phyloP scores from a whole-genome alignment of 352 stramenopile genomes.

The Phytopythium aichiense region DNA sequence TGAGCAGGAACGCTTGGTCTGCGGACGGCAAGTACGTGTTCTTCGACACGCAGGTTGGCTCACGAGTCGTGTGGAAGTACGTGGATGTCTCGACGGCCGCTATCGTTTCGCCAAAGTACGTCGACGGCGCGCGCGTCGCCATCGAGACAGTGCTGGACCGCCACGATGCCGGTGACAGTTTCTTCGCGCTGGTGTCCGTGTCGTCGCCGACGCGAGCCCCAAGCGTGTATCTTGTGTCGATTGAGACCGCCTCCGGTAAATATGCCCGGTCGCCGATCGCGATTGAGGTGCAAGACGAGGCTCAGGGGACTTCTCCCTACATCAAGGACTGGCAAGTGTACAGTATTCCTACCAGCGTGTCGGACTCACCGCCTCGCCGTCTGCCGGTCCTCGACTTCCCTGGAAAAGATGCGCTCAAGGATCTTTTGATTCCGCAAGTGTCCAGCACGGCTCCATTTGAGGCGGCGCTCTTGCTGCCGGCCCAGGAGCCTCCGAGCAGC shows the following conservation, averaged over 20 bases:
- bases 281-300: constrained; percentile 37
- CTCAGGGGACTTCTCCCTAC: constrained; percentile 28
- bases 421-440: constrained; percentile 45
- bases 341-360: constrained; percentile 46
- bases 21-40: constrained; percentile 52
- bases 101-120: constrained; percentile 47
- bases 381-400: constrained; percentile 7
- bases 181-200: constrained; percentile 42
- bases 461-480: constrained; percentile 71
- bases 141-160: constrained; percentile 55
- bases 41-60: constrained; percentile 65
- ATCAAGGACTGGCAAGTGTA: constrained; percentile 61
- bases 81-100: constrained; percentile 47
- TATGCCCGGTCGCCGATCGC: constrained; percentile 28
- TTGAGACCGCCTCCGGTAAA: constrained; percentile 40
- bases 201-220: constrained; percentile 48
- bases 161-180: constrained; percentile 12
- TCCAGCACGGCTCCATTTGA: constrained; percentile 61
- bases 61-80: constrained; percentile 65
- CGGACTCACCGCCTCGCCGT: constrained; percentile 17
- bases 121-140: constrained; percentile 37
- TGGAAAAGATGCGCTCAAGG: constrained; percentile 27
- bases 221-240: constrained; percentile 51
- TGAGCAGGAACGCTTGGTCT: constrained; percentile 54
- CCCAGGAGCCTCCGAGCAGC: constrained; percentile 17